phyloP scores from a whole-genome alignment of 192 early-diverging fungal genomes.

The Pilobolus umbonatus region DNA sequence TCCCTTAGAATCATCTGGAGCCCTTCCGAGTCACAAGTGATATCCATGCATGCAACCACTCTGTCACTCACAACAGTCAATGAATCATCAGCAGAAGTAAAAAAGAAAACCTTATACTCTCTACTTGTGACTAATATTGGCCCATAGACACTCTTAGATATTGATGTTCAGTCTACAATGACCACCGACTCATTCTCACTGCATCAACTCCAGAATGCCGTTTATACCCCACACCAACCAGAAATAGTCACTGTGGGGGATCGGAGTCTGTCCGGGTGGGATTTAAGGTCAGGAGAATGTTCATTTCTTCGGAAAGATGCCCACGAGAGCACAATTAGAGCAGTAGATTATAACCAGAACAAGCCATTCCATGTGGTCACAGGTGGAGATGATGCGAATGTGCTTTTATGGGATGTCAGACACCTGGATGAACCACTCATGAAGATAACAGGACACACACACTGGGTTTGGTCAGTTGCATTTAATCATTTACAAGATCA shows the following conservation, averaged over 20 bases:
- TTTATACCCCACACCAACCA: slow-evolving; percentile 62
- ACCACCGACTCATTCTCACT: not conserved
- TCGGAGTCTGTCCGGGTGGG: slow-evolving; percentile 62
- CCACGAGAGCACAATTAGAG: slow-evolving; percentile 70
- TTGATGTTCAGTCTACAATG: slow-evolving; percentile 31
- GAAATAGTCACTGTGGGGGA: slow-evolving; percentile 60
- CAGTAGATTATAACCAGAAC: slow-evolving; percentile 85
- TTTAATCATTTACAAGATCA: slow-evolving; percentile 94
- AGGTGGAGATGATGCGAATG: slow-evolving; percentile 79
- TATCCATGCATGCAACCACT: slow-evolving; percentile 33
- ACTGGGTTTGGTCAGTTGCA: slow-evolving; percentile 83
- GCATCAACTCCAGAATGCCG: slow-evolving; percentile 30
- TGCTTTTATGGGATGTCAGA: slow-evolving; percentile 89
- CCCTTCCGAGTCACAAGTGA: slow-evolving; percentile 48
- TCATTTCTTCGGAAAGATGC: slow-evolving; percentile 52
- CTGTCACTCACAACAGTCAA: slow-evolving; percentile 46
- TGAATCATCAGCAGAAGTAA: not conserved
- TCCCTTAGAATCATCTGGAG: slow-evolving; percentile 19
- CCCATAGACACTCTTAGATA: no score
- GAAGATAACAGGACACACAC: slow-evolving; percentile 55
- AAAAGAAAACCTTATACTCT: not conserved
- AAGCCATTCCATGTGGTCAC: slow-evolving; percentile 79
- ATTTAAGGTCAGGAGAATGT: slow-evolving; percentile 43
- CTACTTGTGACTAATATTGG: no score
- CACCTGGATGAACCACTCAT: slow-evolving; percentile 51